Percentiles rank a stretch among this genome's conserved stretches.
Conservation (phyloP, 306 rosid genomes). For the Sophora flavescens region DNA sequence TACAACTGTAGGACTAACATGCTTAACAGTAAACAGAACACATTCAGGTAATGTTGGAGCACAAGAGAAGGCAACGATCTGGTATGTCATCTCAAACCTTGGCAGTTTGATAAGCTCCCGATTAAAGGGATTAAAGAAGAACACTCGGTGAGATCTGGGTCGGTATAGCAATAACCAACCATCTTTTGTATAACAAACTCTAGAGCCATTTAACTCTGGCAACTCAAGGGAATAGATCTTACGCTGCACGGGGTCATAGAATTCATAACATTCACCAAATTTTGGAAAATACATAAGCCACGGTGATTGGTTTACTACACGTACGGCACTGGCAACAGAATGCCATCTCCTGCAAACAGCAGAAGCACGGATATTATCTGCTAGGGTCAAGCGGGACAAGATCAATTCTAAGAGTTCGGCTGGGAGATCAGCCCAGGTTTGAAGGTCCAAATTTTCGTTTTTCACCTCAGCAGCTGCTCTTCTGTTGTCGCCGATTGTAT, state of each 20-base stretch:
- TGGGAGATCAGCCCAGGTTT: constrained; percentile 77
- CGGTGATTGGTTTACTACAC: constrained; percentile 72
- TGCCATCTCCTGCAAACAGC: constrained; percentile 78
- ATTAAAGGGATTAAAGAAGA: constrained; percentile 78
- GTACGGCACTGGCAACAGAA: constrained; percentile 64
- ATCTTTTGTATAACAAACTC: constrained; percentile 77
- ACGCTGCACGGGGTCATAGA: constrained; percentile 74
- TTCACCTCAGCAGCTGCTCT: constrained; percentile 44
- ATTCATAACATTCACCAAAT: constrained; percentile 62
- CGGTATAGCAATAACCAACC: constrained; percentile 77
- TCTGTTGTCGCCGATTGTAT: constrained; percentile 43
- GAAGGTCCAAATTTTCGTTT: constrained; percentile 55
- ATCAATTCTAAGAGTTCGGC: constrained; percentile 68
- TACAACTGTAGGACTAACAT: constrained; percentile 61
- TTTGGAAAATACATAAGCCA: constrained; percentile 83
- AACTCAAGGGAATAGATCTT: constrained; percentile 61
- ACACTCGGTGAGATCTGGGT: constrained; percentile 54
- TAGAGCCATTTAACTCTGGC: constrained; percentile 72
- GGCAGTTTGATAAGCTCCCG: constrained; percentile 70
- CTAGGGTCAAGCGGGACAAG: constrained; percentile 54
- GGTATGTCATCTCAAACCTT: constrained; percentile 66
- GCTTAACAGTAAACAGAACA: constrained; percentile 70
- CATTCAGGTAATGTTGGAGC: constrained; percentile 77
- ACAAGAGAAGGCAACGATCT: constrained; percentile 78
- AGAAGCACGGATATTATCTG: constrained; percentile 70